These are phyloP conservation scores for Paramecium pentaurelia DNA, from an alignment of 73 alveolate species.

Conservation along the genomic window DNA sequence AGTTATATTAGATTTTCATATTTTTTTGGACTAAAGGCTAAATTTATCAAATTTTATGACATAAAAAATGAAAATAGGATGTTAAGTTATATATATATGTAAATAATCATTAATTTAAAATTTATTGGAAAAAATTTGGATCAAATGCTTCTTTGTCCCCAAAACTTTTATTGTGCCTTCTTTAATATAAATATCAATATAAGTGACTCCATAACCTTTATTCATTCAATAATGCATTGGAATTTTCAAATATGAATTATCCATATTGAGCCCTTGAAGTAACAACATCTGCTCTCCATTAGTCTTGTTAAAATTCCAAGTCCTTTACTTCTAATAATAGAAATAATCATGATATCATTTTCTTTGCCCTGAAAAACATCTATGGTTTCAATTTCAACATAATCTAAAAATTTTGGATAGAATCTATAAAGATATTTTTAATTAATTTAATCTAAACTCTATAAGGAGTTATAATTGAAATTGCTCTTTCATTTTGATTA, in stretches of 20 bases:
- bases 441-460: constrained; percentile 12
- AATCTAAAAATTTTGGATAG: neutral
- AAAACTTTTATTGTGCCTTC: neutral
- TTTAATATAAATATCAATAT: neutral
- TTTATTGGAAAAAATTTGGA: neutral
- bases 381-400: neutral
- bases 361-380: constrained; percentile 28
- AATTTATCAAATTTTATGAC: neutral
- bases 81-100: neutral
- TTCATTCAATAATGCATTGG: neutral
- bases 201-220: neutral
- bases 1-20: neutral
- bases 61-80: neutral
- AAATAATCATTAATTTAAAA: neutral
- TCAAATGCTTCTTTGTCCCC: neutral
- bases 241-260: constrained; percentile 27
- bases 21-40: neutral
- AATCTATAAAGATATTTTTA: neutral
- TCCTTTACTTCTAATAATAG: constrained; percentile 34
- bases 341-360: constrained; percentile 41
- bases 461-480: constrained; percentile 10
- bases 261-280: constrained; percentile 44
- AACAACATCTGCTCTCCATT: constrained; percentile 16
- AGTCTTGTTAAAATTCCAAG: constrained; percentile 16
- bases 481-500: neutral